Conservation (phyloP, 306 rosid genomes). For the Cercis canadensis region DNA sequence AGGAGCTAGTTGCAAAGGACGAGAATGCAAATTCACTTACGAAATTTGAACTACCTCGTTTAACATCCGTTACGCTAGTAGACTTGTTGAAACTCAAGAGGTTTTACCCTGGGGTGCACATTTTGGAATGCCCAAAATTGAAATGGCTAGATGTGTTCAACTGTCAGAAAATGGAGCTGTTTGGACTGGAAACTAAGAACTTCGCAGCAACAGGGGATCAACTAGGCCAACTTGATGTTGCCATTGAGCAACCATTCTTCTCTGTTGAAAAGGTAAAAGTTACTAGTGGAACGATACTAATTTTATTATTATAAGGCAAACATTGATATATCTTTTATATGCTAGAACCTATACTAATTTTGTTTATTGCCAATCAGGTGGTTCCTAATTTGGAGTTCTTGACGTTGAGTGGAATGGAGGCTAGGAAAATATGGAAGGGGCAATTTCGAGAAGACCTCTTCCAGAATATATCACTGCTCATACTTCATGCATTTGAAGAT, state of each 20-base stretch:
- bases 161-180: too few relatives aligned
- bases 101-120: too few relatives aligned
- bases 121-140: too few relatives aligned
- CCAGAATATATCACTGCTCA: neutral
- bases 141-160: too few relatives aligned
- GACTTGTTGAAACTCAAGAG: too few relatives aligned
- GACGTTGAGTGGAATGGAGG: neutral
- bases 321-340: neutral
- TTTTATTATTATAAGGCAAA: neutral
- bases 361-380: neutral
- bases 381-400: neutral
- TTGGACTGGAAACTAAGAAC: too few relatives aligned
- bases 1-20: constrained; percentile 18
- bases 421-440: neutral
- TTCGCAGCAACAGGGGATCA: too few relatives aligned
- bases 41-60: constrained; percentile 3
- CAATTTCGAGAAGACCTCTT: neutral
- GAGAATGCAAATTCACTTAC: neutral
- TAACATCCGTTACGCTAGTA: constrained; percentile 1
- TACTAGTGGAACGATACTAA: too few relatives aligned
- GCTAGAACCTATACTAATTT: too few relatives aligned
- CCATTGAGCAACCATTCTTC: too few relatives aligned
- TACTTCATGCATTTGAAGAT: neutral
- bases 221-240: too few relatives aligned
- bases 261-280: neutral